These are phyloP conservation scores for Macadamia tetraphylla DNA, from an alignment of 164 flowering plant genomes.

Conservation along the genomic window DNA sequence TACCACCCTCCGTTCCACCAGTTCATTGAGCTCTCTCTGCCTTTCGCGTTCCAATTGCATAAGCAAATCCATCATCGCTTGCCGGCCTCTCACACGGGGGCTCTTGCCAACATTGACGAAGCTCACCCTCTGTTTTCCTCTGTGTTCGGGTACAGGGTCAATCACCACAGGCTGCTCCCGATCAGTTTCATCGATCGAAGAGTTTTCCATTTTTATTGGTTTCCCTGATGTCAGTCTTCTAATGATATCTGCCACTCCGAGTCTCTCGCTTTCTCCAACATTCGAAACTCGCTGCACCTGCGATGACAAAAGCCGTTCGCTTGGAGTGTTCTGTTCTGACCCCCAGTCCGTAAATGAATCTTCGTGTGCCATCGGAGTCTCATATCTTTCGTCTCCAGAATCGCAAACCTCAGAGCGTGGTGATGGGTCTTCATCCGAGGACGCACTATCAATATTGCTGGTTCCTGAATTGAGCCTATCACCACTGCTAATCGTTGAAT, in stretches of 20 bases:
- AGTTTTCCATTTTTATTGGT: background rate
- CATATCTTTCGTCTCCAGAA: slow-evolving; percentile 14
- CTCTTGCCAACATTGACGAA: slow-evolving; percentile 11
- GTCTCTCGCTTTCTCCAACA: slow-evolving; percentile 40
- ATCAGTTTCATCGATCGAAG: slow-evolving; percentile 27
- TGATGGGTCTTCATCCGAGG: slow-evolving; percentile 16
- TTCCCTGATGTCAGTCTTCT: slow-evolving; percentile 30
- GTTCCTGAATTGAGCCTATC: slow-evolving; percentile 23
- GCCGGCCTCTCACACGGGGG: slow-evolving; percentile 62
- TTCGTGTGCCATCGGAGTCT: slow-evolving; percentile 4
- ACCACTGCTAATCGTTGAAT: slow-evolving; percentile 7
- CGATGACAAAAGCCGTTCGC: slow-evolving; percentile 10
- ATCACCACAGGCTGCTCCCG: slow-evolving; percentile 9
- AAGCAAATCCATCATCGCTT: slow-evolving; percentile 50
- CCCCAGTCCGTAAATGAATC: slow-evolving; percentile 35
- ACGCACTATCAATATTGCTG: slow-evolving; percentile 17
- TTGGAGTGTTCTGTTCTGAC: slow-evolving; percentile 18
- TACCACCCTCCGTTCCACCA: slow-evolving; percentile 48
- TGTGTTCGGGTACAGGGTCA: slow-evolving; percentile 11
- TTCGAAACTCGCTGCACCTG: slow-evolving; percentile 16
- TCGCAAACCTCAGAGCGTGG: slow-evolving; percentile 22
- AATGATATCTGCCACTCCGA: slow-evolving; percentile 59
- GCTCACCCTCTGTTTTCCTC: slow-evolving; percentile 15
- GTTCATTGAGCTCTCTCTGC: slow-evolving; percentile 40
- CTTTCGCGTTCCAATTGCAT: slow-evolving; percentile 52